phyloP scores from a whole-genome alignment of 1,284 basidiomycete species.

The Cutaneotrichosporon sp. region DNA sequence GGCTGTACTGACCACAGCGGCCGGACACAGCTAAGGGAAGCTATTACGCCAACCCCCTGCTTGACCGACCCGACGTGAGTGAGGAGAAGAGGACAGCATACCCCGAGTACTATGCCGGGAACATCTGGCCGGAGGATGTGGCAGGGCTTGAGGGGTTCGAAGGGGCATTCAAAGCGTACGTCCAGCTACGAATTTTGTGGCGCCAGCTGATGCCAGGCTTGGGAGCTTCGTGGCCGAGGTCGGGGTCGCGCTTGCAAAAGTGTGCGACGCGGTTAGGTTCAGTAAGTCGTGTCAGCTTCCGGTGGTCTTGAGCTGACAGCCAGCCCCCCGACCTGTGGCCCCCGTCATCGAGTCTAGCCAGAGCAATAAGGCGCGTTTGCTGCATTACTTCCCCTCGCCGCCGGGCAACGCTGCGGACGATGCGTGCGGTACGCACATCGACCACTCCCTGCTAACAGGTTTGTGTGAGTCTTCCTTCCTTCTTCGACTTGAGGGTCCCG shows the following conservation, averaged over 20 bases:
- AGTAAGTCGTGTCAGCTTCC: slow-evolving; percentile 50
- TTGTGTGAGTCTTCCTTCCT: slow-evolving; percentile 55
- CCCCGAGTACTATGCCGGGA: slow-evolving; percentile 56
- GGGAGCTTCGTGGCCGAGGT: slow-evolving; percentile 70
- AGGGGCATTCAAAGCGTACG: slow-evolving; percentile 74
- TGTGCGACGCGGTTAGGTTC: slow-evolving; percentile 83
- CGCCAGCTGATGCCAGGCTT: slow-evolving; percentile 26
- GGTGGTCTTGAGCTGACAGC: neutral
- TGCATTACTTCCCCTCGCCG: slow-evolving; percentile 78
- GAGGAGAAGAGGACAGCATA: slow-evolving; percentile 55
- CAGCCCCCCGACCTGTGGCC: slow-evolving; percentile 27
- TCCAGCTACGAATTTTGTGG: neutral
- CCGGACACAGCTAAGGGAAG: slow-evolving; percentile 77
- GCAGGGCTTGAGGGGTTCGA: slow-evolving; percentile 68
- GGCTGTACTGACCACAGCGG: slow-evolving; percentile 19
- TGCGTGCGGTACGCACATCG: slow-evolving; percentile 56
- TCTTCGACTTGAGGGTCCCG: neutral
- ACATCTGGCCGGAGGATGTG: slow-evolving; percentile 60
- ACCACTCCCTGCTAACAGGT: slow-evolving; percentile 82
- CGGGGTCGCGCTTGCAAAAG: slow-evolving; percentile 69
- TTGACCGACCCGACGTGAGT: slow-evolving; percentile 61
- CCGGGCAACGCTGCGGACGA: slow-evolving; percentile 66
- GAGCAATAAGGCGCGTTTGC: slow-evolving; percentile 61
- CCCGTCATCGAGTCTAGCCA: slow-evolving; percentile 41
- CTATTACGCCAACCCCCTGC: slow-evolving; percentile 81